A percentile compares a stretch with the other conserved stretches of the same genome.
Evolutionary conservation across 2,329 filamentous ascomycete species (phyloP).

Genomic region (Diaporthe sp.): DNA sequence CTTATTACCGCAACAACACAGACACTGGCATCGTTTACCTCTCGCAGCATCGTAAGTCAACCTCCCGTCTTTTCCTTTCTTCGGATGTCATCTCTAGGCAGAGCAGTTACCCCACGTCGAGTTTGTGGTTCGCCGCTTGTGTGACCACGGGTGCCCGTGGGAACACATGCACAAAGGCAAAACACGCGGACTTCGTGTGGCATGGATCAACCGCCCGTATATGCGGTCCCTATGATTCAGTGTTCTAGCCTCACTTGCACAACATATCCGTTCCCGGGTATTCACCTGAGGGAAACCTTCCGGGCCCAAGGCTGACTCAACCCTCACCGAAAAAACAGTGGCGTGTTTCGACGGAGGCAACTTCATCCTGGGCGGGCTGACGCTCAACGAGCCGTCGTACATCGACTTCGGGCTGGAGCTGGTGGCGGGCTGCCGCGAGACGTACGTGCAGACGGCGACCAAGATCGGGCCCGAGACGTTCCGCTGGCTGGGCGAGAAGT

Average conservation of each 20-base stretch:
- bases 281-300: background rate
- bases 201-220: conserved; percentile 14
- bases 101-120: background rate
- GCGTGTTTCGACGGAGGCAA: conserved; percentile 89
- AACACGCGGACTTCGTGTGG: background rate
- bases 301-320: conserved; percentile 45
- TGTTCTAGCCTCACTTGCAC: background rate
- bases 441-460: conserved; percentile 77
- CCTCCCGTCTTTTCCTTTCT: background rate
- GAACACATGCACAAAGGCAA: conserved; percentile 12
- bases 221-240: background rate
- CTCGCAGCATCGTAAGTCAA: conserved; percentile 64
- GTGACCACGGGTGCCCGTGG: background rate
- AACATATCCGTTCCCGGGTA: background rate
- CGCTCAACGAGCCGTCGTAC: conserved; percentile 76
- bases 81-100: background rate
- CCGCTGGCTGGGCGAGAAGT: conserved; percentile 67
- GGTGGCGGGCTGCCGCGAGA: conserved; percentile 80
- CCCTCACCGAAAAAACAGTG: conserved; percentile 62
- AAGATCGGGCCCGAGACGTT: conserved; percentile 84
- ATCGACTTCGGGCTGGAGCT: conserved; percentile 81
- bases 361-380: conserved; percentile 84
- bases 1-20: conserved; percentile 64
- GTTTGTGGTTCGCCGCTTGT: conserved; percentile 2
- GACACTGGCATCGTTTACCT: conserved; percentile 51